Conservation (phyloP, 768 basidiomycete species). For the Lentinula raphanica region DNA sequence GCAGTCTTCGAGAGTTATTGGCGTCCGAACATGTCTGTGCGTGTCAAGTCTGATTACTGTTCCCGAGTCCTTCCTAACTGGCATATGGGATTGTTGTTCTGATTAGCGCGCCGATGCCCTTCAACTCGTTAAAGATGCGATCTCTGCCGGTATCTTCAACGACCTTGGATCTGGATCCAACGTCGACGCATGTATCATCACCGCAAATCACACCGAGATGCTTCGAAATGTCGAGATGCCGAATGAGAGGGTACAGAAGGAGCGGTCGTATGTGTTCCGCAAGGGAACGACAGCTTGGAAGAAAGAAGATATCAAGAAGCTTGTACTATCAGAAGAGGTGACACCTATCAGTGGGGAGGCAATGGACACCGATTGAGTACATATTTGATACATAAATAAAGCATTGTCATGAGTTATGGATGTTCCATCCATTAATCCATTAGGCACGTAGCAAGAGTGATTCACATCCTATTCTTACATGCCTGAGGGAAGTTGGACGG, state of each 20-base stretch:
- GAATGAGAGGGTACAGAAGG: constrained; percentile 77
- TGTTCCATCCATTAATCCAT: no score
- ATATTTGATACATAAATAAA: no score
- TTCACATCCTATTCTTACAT: no score
- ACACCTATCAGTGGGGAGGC: constrained; percentile 56
- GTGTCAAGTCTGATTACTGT: constrained; percentile 17
- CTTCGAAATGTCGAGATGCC: constrained; percentile 92
- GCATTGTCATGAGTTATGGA: background rate
- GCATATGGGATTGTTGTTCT: background rate
- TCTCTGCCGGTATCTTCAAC: constrained; percentile 97
- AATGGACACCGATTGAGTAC: constrained; percentile 55
- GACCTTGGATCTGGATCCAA: constrained; percentile 99
- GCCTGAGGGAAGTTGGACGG: no score
- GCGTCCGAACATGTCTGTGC: constrained; percentile 75
- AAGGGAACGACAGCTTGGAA: constrained; percentile 88
- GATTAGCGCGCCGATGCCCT: constrained; percentile 75
- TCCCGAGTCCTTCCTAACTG: background rate
- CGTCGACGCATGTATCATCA: constrained; percentile 95
- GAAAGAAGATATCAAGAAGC: constrained; percentile 65
- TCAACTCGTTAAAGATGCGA: constrained; percentile 75
- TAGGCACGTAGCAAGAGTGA: no score
- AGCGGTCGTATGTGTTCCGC: constrained; percentile 67
- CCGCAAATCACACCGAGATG: constrained; percentile 82
- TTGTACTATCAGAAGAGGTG: constrained; percentile 71
- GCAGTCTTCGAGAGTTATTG: constrained; percentile 91